A percentile compares a stretch with the other conserved stretches of the same genome.
Evolutionary conservation across 768 basidiomycete genomes (phyloP).

Genomic region (Termitomyces sp.): DNA sequence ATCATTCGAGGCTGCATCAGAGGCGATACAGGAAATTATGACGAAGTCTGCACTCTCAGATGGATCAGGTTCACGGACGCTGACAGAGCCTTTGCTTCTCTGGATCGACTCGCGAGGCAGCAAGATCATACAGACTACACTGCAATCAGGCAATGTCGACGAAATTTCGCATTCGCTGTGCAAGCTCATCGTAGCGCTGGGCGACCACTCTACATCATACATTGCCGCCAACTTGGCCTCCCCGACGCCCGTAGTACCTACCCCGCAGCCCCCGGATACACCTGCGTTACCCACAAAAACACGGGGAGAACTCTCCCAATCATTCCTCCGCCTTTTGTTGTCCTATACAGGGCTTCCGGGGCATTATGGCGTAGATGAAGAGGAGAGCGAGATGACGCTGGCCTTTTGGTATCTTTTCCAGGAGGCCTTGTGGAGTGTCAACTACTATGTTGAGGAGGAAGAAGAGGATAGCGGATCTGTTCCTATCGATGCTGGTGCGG

Average conservation of each 20-base stretch:
- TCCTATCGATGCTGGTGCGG: constrained; percentile 26
- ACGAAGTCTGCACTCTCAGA: constrained; percentile 68
- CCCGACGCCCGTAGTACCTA: constrained; percentile 27
- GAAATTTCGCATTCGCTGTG: constrained; percentile 69
- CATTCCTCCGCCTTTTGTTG: constrained; percentile 66
- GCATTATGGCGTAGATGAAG: constrained; percentile 79
- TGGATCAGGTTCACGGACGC: constrained; percentile 61
- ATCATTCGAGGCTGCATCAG: constrained; percentile 60
- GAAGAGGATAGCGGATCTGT: not conserved
- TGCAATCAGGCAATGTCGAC: constrained; percentile 39
- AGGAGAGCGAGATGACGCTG: constrained; percentile 83
- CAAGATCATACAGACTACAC: constrained; percentile 33
- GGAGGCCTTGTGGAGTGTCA: constrained; percentile 75
- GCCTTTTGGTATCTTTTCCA: constrained; percentile 91
- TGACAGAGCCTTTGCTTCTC: constrained; percentile 83
- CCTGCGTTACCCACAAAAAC: constrained; percentile 22
- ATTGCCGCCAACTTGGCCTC: constrained; percentile 67
- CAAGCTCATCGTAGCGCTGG: constrained; percentile 76
- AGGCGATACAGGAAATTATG: constrained; percentile 76
- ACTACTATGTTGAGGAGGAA: constrained; percentile 39
- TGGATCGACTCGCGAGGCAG: constrained; percentile 66
- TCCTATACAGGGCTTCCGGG: constrained; percentile 72
- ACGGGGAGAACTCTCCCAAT: constrained; percentile 56
- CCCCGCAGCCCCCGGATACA: constrained; percentile 15
- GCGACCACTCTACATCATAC: constrained; percentile 83